Conservation (phyloP, 345 rosid genomes). For the Eucalyptus cloeziana region DNA sequence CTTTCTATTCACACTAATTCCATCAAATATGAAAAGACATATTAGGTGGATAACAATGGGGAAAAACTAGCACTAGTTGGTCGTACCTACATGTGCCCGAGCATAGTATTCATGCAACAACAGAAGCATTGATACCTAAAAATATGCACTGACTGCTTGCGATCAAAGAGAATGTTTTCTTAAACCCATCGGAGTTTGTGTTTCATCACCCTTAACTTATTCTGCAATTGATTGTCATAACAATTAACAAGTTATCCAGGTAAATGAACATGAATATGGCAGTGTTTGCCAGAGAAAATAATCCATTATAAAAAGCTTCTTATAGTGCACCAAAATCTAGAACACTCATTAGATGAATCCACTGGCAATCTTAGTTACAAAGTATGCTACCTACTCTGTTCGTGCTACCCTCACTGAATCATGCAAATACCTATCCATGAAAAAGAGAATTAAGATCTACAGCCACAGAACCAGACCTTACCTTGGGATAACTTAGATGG, state of each 20-base stretch:
- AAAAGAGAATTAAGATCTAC: not conserved
- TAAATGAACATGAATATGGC: not conserved
- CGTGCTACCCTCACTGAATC: not conserved
- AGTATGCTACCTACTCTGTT: not conserved
- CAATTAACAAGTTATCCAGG: not conserved
- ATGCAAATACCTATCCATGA: not conserved
- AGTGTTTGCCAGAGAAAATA: not conserved
- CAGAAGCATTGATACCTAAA: not conserved
- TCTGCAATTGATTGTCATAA: not conserved
- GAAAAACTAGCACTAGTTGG: not conserved
- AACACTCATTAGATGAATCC: not conserved
- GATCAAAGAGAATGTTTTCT: too few relatives aligned
- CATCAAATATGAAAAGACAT: not conserved
- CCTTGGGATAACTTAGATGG: constrained; percentile 50
- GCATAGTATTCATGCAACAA: not conserved
- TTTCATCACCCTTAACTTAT: not conserved
- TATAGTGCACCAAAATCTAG: not conserved
- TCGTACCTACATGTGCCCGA: not conserved
- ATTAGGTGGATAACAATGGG: not conserved
- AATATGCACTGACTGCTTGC: not conserved
- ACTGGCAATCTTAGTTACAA: not conserved
- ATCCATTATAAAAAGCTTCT: not conserved
- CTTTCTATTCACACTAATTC: not conserved
- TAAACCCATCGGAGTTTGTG: not conserved
- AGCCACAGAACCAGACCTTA: not conserved